phyloP scores from a whole-genome alignment of 768 basidiomycete species.

The Tricholoma matsutake region DNA sequence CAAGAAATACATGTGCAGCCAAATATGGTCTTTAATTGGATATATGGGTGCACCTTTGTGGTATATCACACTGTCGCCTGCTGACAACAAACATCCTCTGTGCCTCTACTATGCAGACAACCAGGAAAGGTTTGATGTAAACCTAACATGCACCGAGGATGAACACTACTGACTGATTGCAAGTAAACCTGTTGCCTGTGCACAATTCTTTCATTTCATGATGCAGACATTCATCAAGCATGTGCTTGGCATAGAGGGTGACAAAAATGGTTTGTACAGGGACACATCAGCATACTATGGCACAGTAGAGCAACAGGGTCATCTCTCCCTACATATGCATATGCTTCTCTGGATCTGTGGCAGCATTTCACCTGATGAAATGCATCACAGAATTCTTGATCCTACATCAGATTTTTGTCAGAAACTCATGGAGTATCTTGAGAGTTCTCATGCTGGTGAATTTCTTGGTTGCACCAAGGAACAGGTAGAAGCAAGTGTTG shows the following conservation, averaged over 20 bases:
- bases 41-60: conserved; percentile 25
- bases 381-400: conserved; percentile 3
- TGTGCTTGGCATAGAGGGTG: conserved; percentile 12
- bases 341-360: conserved; percentile 24
- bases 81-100: conserved; percentile 27
- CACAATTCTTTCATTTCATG: too few relatives aligned
- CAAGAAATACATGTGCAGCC: conserved; percentile 22
- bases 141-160: too few relatives aligned
- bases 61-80: conserved; percentile 32
- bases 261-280: conserved; percentile 21
- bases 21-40: too few relatives aligned
- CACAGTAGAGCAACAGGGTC: conserved; percentile 30
- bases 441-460: conserved; percentile 2
- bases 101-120: conserved; percentile 29
- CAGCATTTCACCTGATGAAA: conserved; percentile 10
- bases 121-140: conserved; percentile 16
- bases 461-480: neutral
- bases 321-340: conserved; percentile 26
- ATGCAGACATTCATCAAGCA: too few relatives aligned
- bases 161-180: too few relatives aligned
- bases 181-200: too few relatives aligned
- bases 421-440: conserved; percentile 3
- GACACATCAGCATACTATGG: conserved; percentile 10
- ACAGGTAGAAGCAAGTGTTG: neutral
- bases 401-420: conserved; percentile 3